Evolutionary conservation across 768 basidiomycete species (phyloP).

Genomic region (Asterophora parasitica): DNA sequence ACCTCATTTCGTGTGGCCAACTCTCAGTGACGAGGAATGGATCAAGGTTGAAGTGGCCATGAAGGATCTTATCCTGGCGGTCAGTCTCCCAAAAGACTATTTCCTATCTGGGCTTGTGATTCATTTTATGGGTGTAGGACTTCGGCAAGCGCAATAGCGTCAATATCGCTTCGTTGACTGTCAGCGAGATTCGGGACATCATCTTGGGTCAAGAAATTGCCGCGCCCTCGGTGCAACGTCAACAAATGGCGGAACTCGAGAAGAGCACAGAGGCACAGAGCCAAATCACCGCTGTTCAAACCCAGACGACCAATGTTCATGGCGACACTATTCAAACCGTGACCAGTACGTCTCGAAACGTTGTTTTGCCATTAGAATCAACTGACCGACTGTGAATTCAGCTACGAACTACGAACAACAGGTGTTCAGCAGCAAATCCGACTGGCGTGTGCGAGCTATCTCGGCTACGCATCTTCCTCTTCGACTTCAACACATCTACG

Average conservation of each 20-base stretch:
- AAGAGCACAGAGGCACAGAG: conserved; percentile 92
- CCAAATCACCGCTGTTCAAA: conserved; percentile 95
- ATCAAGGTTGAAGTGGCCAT: conserved; percentile 98
- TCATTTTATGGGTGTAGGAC: conserved; percentile 45
- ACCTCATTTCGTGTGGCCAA: conserved; percentile 97
- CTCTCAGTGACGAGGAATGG: conserved; percentile 92
- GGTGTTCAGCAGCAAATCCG: conserved; percentile 98
- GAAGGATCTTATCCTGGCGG: conserved; percentile 92
- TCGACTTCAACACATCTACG: conserved; percentile 97
- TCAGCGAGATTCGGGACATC: conserved; percentile 95
- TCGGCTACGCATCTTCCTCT: conserved; percentile 94
- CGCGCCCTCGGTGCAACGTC: conserved; percentile 91
- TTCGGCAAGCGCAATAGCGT: conserved; percentile 99
- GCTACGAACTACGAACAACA: conserved; percentile 97
- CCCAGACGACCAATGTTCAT: conserved; percentile 97
- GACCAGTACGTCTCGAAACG: conserved; percentile 58
- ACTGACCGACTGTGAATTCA: conserved; percentile 21
- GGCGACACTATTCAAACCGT: conserved; percentile 95
- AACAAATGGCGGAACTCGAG: conserved; percentile 99
- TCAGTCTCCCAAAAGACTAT: conserved; percentile 32
- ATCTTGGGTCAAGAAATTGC: conserved; percentile 99
- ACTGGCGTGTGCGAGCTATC: conserved; percentile 98
- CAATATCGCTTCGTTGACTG: conserved; percentile 95
- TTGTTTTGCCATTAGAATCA: conserved; percentile 1
- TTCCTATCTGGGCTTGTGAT: not conserved